Percentiles rank a stretch among this genome's conserved stretches.
phyloP scores from a whole-genome alignment of 2,329 filamentous ascomycete genomes.

The Sphaerulina musiva region DNA sequence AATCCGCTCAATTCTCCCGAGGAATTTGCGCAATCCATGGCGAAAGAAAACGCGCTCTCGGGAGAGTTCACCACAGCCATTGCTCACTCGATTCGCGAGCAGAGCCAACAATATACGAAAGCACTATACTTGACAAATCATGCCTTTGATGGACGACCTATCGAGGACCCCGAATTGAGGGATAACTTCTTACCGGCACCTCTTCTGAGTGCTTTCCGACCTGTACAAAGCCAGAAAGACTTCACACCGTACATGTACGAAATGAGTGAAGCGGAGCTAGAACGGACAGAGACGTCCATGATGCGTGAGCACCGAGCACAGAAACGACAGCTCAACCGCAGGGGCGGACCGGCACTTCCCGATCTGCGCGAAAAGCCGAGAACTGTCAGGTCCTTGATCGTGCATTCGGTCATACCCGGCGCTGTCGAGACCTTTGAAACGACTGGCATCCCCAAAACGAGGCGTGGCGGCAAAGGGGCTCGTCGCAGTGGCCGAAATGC shows the following conservation, averaged over 20 bases:
- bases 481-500: constrained; percentile 49
- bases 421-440: constrained; percentile 74
- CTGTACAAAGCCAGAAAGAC: constrained; percentile 87
- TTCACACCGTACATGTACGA: constrained; percentile 92
- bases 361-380: constrained; percentile 92
- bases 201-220: constrained; percentile 73
- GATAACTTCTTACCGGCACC: constrained; percentile 81
- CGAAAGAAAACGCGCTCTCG: constrained; percentile 78
- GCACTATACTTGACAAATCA: constrained; percentile 90
- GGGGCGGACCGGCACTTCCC: constrained; percentile 87
- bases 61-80: constrained; percentile 97
- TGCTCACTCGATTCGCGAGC: constrained; percentile 94
- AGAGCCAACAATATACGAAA: constrained; percentile 87
- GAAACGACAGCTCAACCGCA: constrained; percentile 88
- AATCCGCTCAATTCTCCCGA: constrained; percentile 90
- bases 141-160: constrained; percentile 85
- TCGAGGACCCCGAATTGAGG: constrained; percentile 86
- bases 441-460: constrained; percentile 72
- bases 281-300: constrained; percentile 85
- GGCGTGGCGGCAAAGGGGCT: constrained; percentile 37
- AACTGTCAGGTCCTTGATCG: constrained; percentile 84
- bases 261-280: constrained; percentile 80
- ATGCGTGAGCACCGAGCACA: constrained; percentile 89
- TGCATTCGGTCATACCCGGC: constrained; percentile 87
- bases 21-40: constrained; percentile 86